phyloP scores from a whole-genome alignment of 2,329 filamentous ascomycete species.

The Fusarium chaquense region DNA sequence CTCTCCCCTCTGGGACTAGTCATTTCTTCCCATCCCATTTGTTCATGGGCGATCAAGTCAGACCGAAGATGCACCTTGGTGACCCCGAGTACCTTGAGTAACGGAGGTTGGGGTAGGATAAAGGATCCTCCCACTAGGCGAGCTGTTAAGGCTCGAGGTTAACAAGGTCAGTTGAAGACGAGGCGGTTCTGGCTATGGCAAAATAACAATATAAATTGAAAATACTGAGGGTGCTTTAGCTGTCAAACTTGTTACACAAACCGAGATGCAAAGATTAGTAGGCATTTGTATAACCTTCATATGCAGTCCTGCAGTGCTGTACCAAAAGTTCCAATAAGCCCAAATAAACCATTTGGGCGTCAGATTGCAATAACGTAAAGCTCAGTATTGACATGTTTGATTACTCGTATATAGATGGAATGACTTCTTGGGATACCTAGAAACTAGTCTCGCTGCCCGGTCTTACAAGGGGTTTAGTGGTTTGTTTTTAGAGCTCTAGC shows the following conservation, averaged over 20 bases:
- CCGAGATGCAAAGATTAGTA: not conserved
- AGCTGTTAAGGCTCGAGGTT: not conserved
- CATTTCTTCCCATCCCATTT: not conserved
- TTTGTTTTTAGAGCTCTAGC: not conserved
- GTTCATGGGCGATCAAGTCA: slow-evolving; percentile 1
- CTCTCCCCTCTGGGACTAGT: not conserved
- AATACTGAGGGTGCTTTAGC: not conserved
- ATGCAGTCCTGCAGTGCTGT: not conserved
- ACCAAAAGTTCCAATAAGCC: not conserved
- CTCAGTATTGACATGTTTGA: not conserved
- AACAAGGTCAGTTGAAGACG: not conserved
- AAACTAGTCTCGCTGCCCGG: not conserved
- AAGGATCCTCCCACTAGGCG: not conserved
- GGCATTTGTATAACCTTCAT: not conserved
- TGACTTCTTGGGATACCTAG: not conserved
- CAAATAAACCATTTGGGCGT: not conserved
- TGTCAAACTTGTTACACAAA: not conserved
- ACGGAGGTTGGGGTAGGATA: not conserved
- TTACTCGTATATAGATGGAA: not conserved
- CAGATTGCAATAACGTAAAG: not conserved
- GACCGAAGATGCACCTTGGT: slow-evolving; percentile 23
- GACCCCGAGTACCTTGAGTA: slow-evolving; percentile 10
- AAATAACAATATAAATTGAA: not conserved
- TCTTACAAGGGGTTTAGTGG: not conserved
- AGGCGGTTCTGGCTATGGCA: not conserved